Evolutionary conservation across 2,329 filamentous ascomycete genomes (phyloP).

Genomic region (Ceratocystiopsis brevicomis): DNA sequence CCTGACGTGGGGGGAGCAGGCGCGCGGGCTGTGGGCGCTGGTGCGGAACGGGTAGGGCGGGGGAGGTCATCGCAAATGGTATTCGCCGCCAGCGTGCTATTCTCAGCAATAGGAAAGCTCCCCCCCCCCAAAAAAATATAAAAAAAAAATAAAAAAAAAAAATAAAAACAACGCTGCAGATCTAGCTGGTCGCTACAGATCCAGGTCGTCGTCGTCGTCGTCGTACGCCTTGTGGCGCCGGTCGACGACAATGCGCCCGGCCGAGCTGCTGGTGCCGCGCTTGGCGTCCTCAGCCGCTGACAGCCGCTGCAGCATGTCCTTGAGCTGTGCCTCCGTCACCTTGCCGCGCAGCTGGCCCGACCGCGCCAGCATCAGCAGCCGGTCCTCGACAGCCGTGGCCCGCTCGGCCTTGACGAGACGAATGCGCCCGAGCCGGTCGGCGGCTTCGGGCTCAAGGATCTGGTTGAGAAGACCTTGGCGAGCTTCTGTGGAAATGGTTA

Average conservation of each 20-base stretch:
- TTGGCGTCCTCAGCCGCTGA: conserved; percentile 65
- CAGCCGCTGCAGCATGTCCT: conserved; percentile 74
- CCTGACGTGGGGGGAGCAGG: conserved; percentile 8
- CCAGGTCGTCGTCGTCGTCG: conserved; percentile 48
- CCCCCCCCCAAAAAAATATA: not conserved
- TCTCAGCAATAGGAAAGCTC: not conserved
- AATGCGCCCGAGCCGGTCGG: conserved; percentile 84
- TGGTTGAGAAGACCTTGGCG: conserved; percentile 65
- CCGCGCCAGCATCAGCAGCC: conserved; percentile 79
- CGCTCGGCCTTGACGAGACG: conserved; percentile 87
- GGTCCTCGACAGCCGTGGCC: conserved; percentile 77
- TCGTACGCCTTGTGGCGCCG: conserved; percentile 65
- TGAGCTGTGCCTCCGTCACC: conserved; percentile 82
- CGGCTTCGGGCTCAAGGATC: conserved; percentile 85
- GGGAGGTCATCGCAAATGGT: not conserved
- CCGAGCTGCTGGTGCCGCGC: conserved; percentile 22
- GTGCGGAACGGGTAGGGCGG: conserved; percentile 5
- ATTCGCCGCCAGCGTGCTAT: not conserved
- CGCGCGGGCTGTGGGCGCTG: conserved; percentile 6
- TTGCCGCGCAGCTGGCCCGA: conserved; percentile 71
- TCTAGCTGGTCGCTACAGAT: conserved; percentile 17
- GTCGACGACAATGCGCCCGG: conserved; percentile 74
- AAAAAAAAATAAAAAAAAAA: too few species aligned
- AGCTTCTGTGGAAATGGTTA: conserved; percentile 29
- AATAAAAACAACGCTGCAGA: not conserved